Evolutionary conservation across 208 protist genomes (phyloP).

Genomic region (Wallacemonas rigidus): DNA sequence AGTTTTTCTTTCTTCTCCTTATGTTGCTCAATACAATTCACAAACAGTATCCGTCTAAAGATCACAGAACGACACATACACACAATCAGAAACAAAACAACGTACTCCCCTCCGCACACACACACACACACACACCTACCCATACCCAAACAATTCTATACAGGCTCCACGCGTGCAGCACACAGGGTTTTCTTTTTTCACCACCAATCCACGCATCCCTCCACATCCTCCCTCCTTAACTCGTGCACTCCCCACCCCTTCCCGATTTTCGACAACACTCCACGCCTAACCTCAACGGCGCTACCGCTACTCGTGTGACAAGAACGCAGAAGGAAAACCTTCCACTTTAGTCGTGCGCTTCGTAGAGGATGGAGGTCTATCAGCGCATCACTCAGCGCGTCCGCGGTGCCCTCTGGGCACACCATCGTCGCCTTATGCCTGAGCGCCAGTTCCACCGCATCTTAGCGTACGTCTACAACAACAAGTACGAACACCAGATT

Average conservation of each 20-base stretch:
- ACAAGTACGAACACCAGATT: slow-evolving; percentile 94
- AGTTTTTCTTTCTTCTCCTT: slow-evolving; percentile 5
- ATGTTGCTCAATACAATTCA: background rate
- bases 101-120: background rate
- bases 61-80: too few species aligned
- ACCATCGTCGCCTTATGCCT: slow-evolving; percentile 90
- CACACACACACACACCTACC: background rate
- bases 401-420: slow-evolving; percentile 89
- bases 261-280: too few species aligned
- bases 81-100: too few species aligned
- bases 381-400: slow-evolving; percentile 88
- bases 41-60: too few species aligned
- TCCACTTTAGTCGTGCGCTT: background rate
- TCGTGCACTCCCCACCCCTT: too few species aligned
- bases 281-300: too few species aligned
- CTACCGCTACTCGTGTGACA: too few species aligned
- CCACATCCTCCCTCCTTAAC: too few species aligned
- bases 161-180: too few species aligned
- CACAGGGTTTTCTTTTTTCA: too few species aligned
- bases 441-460: slow-evolving; percentile 92
- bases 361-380: slow-evolving; percentile 78
- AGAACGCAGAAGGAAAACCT: too few species aligned
- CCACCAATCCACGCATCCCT: too few species aligned
- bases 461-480: slow-evolving; percentile 92
- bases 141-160: background rate